Evolutionary conservation across 306 rosid species (phyloP).

Genomic region (Oemleria cerasiformis): DNA sequence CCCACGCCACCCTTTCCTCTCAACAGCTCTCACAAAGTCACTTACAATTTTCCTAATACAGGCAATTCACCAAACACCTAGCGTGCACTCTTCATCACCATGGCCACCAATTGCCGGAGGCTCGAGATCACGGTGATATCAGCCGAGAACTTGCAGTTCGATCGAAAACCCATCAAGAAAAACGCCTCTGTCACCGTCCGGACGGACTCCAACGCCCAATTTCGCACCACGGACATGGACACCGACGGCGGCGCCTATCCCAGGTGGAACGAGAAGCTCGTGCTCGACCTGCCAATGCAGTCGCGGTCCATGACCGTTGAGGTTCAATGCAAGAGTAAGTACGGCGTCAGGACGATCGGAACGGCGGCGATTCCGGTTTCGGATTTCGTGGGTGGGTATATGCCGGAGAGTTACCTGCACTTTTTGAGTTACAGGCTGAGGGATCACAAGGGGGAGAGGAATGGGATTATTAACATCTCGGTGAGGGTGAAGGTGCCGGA

Average conservation of each 20-base stretch:
- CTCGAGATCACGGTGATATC: constrained; percentile 61
- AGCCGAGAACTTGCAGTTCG: constrained; percentile 41
- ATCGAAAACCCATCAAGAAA: constrained; percentile 34
- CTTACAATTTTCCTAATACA: not conserved
- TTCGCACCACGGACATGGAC: constrained; percentile 27
- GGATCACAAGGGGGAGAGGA: constrained; percentile 50
- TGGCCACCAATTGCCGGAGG: constrained; percentile 22
- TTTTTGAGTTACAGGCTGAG: constrained; percentile 71
- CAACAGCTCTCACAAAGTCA: not conserved
- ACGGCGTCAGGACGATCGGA: constrained; percentile 36
- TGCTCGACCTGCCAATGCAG: constrained; percentile 43
- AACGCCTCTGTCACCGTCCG: constrained; percentile 45
- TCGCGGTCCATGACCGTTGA: constrained; percentile 34
- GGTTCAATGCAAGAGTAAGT: constrained; percentile 44
- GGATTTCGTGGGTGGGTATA: constrained; percentile 43
- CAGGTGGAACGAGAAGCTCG: constrained; percentile 53
- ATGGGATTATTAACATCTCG: constrained; percentile 66
- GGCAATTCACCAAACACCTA: not conserved
- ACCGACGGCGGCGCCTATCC: constrained; percentile 49
- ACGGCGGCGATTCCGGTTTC: constrained; percentile 45
- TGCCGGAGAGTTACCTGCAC: constrained; percentile 54
- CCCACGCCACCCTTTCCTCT: not conserved
- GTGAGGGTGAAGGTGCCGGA: constrained; percentile 38
- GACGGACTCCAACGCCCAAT: constrained; percentile 5
- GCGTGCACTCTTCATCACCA: not conserved